These are phyloP conservation scores for Puccinia triticina DNA, from an alignment of 1,284 basidiomycete species.

Conservation along the genomic window DNA sequence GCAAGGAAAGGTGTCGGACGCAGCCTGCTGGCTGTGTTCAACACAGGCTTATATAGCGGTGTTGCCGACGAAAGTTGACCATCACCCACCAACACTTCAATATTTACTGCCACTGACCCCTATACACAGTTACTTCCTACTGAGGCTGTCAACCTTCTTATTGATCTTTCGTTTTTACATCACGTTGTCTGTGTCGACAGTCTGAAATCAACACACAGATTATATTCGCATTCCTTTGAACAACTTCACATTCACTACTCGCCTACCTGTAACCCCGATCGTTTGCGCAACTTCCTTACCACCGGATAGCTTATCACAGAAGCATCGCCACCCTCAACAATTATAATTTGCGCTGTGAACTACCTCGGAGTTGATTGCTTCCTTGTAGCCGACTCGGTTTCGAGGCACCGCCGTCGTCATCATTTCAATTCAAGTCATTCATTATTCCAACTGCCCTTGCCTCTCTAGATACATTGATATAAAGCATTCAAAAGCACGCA, in stretches of 20 bases:
- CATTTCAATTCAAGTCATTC: not conserved
- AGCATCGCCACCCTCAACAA: constrained; percentile 4
- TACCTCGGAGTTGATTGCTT: not conserved
- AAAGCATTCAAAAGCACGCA: no score
- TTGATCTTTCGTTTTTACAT: not conserved
- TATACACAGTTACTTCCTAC: no score
- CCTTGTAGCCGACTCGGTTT: not conserved
- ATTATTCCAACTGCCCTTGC: not conserved
- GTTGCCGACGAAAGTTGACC: no score
- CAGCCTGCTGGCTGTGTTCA: not conserved
- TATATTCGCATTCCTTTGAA: not conserved
- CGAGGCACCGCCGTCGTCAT: not conserved
- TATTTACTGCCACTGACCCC: not conserved
- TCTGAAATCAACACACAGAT: constrained; percentile 5
- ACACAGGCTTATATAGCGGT: not conserved
- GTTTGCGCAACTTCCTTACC: not conserved
- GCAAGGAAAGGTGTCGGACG: not conserved
- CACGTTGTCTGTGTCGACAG: not conserved
- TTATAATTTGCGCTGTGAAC: not conserved
- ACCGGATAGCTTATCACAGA: not conserved
- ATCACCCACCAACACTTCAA: not conserved
- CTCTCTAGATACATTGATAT: not conserved
- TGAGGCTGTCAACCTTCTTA: not conserved
- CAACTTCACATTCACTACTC: not conserved
- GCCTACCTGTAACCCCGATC: not conserved